Base-by-base conservation (phyloP, 768 basidiomycete genomes). In the Russula griseocarnosa region DNA sequence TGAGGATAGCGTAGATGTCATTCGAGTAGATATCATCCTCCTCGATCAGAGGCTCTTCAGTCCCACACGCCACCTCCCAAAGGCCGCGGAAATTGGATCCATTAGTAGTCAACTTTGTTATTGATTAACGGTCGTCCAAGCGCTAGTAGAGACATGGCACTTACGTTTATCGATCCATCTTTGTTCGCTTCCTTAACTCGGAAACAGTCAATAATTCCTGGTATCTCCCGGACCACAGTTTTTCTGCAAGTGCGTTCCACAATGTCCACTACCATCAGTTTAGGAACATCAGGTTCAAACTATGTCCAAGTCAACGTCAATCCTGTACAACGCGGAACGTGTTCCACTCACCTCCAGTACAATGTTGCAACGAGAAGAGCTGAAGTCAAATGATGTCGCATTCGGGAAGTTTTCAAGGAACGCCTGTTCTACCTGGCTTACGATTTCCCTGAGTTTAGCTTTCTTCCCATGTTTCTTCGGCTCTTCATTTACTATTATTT, bases 1-100 rank as follows among this genome's bases (percentile, higher is more conserved):
- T 85, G 46, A 98, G 78, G 57, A 94, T 86, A 18, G 95, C 88
- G 71, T 92, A 92, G 63, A 99, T 91, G 71, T 98, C 94, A 76
- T 98, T 99, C 24, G 96, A 95, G 68, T 91, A 91, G 61, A 98
- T 84, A 28, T 83, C 82, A 71, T 94, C 81, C 49, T 89, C 82
- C 70, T 94, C 87, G 65, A 97, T 77, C 66, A 81, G 70, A 57
- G 77, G 76, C 32, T 79, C 74, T 34, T 76, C 82, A 50, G 75
- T 73, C 46, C 73, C 77, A 60, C 78, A 78, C 28, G 79, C 78
- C 34, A 83, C 90, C 60, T 83, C 77, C 96, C 96, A 98, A 70
- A 98, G 83, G 10, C 93, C 94, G 51, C 79, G 79, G 66, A 98
- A 82, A 76, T 98, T 98, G 58, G 94, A 97, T 8, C 97, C 96